Conservation (phyloP, 2,329 filamentous ascomycete species). For the Sphaerulina musiva region DNA sequence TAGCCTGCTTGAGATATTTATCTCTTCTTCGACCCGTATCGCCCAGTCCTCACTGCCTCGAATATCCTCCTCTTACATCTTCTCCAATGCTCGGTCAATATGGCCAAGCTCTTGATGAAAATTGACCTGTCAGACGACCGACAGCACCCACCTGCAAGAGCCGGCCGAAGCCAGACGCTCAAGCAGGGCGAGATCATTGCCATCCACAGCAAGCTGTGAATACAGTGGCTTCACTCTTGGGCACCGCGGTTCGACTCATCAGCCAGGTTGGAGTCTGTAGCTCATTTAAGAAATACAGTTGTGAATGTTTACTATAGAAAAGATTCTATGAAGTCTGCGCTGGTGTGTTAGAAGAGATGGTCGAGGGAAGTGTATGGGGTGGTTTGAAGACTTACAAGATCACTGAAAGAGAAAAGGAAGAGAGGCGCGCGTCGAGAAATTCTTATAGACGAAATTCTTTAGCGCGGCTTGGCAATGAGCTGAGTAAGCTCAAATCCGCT, state of each 20-base stretch:
- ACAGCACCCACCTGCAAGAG: constrained; percentile 29
- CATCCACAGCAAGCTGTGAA: constrained; percentile 21
- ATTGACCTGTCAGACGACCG: constrained; percentile 33
- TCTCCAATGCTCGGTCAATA: constrained; percentile 21
- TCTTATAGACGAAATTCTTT: not conserved
- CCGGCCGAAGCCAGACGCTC: constrained; percentile 32
- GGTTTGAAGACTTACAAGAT: constrained; percentile 4
- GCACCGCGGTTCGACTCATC: constrained; percentile 33
- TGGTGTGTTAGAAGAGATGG: constrained; percentile 2
- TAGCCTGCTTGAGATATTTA: too few relatives aligned
- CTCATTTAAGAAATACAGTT: constrained; percentile 89
- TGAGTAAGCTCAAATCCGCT: not conserved
- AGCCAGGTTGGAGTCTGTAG: constrained; percentile 46
- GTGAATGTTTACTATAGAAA: constrained; percentile 96
- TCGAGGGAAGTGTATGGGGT: constrained; percentile 7
- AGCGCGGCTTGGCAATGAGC: not conserved
- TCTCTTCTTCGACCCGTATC: too few relatives aligned
- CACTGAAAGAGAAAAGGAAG: constrained; percentile 4
- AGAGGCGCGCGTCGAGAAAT: constrained; percentile 1
- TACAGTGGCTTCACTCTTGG: constrained; percentile 33
- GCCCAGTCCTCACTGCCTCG: too few relatives aligned
- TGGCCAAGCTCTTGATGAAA: constrained; percentile 31
- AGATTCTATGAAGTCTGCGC: constrained; percentile 60
- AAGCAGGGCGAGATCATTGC: constrained; percentile 33
- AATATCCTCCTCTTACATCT: constrained; percentile 2